A percentile compares a stretch with the other conserved stretches of the same genome.
Conservation (phyloP, 228 moss, liverwort and hornwort species). For the Sphagnum fallax region DNA sequence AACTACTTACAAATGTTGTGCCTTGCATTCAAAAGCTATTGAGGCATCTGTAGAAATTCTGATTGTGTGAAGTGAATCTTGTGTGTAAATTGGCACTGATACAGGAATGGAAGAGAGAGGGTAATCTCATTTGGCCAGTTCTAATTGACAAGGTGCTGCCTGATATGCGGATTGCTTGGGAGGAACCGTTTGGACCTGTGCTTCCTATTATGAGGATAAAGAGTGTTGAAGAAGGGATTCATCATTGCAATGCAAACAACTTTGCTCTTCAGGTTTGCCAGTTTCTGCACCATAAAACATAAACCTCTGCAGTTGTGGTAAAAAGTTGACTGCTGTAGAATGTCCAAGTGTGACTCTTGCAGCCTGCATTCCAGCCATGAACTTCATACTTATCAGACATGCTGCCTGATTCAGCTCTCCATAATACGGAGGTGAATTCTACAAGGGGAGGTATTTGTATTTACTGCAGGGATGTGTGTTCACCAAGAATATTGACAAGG, state of each 20-base stretch:
- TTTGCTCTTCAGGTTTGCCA: constrained; percentile 24
- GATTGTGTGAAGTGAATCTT: no score
- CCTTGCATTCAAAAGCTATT: no score
- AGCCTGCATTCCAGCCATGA: no score
- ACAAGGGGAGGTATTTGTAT: no score
- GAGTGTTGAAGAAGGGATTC: not conserved
- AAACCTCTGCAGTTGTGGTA: no score
- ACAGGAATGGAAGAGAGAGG: constrained; percentile 12
- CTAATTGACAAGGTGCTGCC: not conserved
- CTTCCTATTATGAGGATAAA: not conserved
- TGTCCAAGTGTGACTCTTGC: no score
- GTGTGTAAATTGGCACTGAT: not conserved
- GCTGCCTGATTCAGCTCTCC: no score
- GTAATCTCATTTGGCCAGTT: not conserved
- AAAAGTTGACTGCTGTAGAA: no score
- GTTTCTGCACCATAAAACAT: not conserved
- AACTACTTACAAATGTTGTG: no score
- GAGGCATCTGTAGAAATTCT: no score
- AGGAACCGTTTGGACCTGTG: not conserved
- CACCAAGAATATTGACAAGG: constrained; percentile 54
- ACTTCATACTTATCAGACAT: no score
- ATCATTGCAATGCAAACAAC: not conserved
- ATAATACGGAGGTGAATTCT: no score
- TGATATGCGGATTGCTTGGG: not conserved
- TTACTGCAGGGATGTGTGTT: constrained; percentile 44